Conservation (phyloP, 2,329 filamentous ascomycete species). For the Colletotrichum sp. region DNA sequence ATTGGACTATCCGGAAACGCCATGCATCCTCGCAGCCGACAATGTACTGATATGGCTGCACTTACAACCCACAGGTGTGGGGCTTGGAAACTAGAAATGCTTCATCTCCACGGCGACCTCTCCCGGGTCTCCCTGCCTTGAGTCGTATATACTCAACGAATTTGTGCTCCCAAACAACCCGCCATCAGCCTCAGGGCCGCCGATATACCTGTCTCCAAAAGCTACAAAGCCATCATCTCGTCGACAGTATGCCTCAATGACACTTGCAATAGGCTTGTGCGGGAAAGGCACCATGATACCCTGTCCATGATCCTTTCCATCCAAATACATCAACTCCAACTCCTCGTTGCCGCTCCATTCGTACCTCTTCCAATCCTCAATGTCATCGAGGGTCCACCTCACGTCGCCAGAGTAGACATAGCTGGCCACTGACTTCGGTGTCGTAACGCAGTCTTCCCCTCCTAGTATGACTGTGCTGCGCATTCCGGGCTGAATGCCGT, state of each 20-base stretch:
- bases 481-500: constrained; percentile 31
- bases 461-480: constrained; percentile 28
- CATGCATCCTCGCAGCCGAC: neutral
- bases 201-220: constrained; percentile 10
- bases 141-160: neutral
- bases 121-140: neutral
- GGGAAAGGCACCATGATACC: constrained; percentile 13
- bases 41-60: neutral
- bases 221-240: constrained; percentile 9
- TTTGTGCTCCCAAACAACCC: neutral
- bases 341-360: constrained; percentile 27
- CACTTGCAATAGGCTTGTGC: neutral
- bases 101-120: constrained; percentile 1
- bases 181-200: neutral
- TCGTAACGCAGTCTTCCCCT: constrained; percentile 26
- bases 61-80: neutral
- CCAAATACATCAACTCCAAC: constrained; percentile 27
- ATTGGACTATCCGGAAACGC: neutral
- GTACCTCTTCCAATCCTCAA: neutral
- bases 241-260: constrained; percentile 14
- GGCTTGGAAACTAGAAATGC: neutral
- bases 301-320: constrained; percentile 28
- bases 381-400: constrained; percentile 10
- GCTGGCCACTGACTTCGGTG: constrained; percentile 24
- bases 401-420: constrained; percentile 26